Evolutionary conservation across 495 filamentous ascomycete species (phyloP).

Genomic region (Rhypophila decipiens): DNA sequence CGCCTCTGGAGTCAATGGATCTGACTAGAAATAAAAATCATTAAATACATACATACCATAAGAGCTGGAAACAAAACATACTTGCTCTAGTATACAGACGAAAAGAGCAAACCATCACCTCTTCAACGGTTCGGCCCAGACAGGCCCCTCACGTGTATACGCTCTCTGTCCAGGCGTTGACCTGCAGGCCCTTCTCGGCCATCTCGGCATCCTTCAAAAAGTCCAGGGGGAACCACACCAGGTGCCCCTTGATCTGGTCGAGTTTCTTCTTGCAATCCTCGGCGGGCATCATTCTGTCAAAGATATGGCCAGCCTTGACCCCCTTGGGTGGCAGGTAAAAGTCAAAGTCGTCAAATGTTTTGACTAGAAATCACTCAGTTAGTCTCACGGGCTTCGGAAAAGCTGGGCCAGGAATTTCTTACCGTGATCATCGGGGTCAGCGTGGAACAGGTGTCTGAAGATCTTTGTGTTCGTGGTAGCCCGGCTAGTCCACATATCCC

Average conservation of each 20-base stretch:
- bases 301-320: conserved; percentile 77
- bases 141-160: too few relatives aligned
- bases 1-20: too few relatives aligned
- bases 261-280: conserved; percentile 68
- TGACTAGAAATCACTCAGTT: conserved; percentile 40
- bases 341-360: conserved; percentile 85
- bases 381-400: neutral
- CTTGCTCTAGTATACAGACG: too few relatives aligned
- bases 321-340: conserved; percentile 61
- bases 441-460: conserved; percentile 86
- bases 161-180: conserved; percentile 45
- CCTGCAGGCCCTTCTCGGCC: conserved; percentile 73
- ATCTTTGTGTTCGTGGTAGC: conserved; percentile 75
- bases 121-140: too few relatives aligned
- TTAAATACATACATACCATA: too few relatives aligned
- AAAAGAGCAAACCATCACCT: too few relatives aligned
- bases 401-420: conserved; percentile 10
- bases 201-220: conserved; percentile 80
- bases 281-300: conserved; percentile 63
- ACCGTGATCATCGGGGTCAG: conserved; percentile 85
- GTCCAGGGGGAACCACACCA: conserved; percentile 93
- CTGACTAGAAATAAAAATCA: too few relatives aligned
- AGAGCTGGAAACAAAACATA: too few relatives aligned
- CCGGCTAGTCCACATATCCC: conserved; percentile 73
- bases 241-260: conserved; percentile 74